Conservation (phyloP, 352 stramenopile genomes). For the Phytopythium sindhum region DNA sequence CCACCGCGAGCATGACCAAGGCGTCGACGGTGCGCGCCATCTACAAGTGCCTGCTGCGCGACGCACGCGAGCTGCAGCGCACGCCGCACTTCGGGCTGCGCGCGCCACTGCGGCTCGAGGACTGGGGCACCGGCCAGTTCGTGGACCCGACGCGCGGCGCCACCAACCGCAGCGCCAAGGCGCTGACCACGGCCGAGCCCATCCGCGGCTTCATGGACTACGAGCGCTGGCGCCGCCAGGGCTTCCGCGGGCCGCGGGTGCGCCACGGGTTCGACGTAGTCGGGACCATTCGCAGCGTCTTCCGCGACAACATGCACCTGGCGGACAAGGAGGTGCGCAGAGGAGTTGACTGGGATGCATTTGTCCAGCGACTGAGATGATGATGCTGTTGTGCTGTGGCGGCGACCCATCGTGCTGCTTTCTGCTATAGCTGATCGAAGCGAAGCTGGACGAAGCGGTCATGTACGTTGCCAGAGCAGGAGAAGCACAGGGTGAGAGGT, state of each 20-base stretch:
- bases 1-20: constrained; percentile 33
- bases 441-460: constrained; percentile 70
- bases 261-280: constrained; percentile 23
- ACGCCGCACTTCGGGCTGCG: constrained; percentile 64
- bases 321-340: constrained; percentile 32
- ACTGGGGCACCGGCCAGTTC: constrained; percentile 61
- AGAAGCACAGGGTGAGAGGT: neutral
- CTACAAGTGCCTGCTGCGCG: constrained; percentile 67
- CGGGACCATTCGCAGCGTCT: constrained; percentile 36
- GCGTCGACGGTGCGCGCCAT: constrained; percentile 42
- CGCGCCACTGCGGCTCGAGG: constrained; percentile 43
- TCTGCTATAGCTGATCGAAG: constrained; percentile 22
- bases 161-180: constrained; percentile 6
- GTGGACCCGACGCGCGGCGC: constrained; percentile 20
- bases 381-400: neutral
- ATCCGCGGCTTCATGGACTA: constrained; percentile 47
- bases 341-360: neutral
- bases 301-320: constrained; percentile 38
- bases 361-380: neutral
- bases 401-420: no score
- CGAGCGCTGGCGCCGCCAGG: constrained; percentile 31
- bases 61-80: constrained; percentile 47
- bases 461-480: constrained; percentile 20
- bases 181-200: constrained; percentile 11
- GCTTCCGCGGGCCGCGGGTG: constrained; percentile 26